Conservation (phyloP, 371 early-diverging fungal species). For the Zopfochytrium polystomum region DNA sequence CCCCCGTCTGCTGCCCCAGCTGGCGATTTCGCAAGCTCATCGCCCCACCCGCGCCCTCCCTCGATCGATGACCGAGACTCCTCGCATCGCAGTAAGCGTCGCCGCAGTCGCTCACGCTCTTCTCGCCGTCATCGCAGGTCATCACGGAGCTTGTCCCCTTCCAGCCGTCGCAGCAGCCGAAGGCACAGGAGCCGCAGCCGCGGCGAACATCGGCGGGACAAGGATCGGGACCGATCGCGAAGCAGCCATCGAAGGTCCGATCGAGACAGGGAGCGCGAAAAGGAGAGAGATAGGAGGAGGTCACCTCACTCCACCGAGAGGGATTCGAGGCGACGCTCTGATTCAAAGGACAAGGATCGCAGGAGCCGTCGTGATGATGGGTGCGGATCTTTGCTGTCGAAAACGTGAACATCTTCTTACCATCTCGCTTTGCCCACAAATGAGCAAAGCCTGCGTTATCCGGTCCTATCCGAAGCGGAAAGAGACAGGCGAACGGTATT, state of each 20-base stretch:
- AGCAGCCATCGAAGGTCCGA: slow-evolving; percentile 31
- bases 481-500: slow-evolving; percentile 70
- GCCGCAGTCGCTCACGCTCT: slow-evolving; percentile 15
- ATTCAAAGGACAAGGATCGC: too few species aligned
- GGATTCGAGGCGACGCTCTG: too few species aligned
- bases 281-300: slow-evolving; percentile 38
- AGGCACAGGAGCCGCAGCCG: background rate
- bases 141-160: background rate
- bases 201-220: background rate
- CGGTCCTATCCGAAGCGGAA: slow-evolving; percentile 23
- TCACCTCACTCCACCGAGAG: too few species aligned
- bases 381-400: background rate
- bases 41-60: background rate
- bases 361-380: too few species aligned
- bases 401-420: background rate
- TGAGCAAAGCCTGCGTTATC: background rate
- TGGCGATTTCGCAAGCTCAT: background rate
- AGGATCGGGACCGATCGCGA: slow-evolving; percentile 14
- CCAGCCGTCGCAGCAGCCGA: background rate
- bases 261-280: slow-evolving; percentile 18
- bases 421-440: background rate
- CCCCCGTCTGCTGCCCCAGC: slow-evolving; percentile 2
- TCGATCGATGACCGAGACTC: background rate
- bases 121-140: slow-evolving; percentile 15
- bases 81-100: slow-evolving; percentile 10